A percentile compares a stretch with the other conserved stretches of the same genome.
Evolutionary conservation across 75 land plant species (phyloP).

Genomic region (Larix kaempferi): DNA sequence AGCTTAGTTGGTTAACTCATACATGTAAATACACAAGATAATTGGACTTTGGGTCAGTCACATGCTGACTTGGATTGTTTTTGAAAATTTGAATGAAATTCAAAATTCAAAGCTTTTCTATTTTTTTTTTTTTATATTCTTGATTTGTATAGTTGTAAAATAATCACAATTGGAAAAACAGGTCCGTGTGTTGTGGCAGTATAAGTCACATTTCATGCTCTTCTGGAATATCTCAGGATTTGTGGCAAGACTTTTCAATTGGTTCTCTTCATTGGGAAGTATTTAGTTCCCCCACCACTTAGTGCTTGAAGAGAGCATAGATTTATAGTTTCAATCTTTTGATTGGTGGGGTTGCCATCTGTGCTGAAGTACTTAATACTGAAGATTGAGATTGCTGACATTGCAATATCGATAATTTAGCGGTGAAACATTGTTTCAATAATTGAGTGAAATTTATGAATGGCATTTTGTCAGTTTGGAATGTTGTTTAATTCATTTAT

Average conservation of each 20-base stretch:
- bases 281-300: not conserved
- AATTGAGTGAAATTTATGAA: not conserved
- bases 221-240: not conserved
- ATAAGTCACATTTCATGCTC: too few species aligned
- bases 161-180: not conserved
- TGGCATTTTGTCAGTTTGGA: not conserved
- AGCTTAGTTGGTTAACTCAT: not conserved
- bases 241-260: not conserved
- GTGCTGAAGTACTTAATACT: not conserved
- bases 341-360: not conserved
- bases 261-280: not conserved
- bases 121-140: not conserved
- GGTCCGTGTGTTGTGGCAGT: not conserved
- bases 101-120: not conserved
- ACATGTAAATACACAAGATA: not conserved
- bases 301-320: not conserved
- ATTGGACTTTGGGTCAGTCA: not conserved
- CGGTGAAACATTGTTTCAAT: not conserved
- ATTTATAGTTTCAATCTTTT: not conserved
- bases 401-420: not conserved
- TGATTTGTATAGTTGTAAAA: slow-evolving; percentile 9
- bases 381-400: not conserved
- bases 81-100: not conserved
- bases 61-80: not conserved
- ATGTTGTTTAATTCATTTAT: slow-evolving; percentile 1